Base-by-base conservation (phyloP, 305 asterid species). In the Striga hermonthica region DNA sequence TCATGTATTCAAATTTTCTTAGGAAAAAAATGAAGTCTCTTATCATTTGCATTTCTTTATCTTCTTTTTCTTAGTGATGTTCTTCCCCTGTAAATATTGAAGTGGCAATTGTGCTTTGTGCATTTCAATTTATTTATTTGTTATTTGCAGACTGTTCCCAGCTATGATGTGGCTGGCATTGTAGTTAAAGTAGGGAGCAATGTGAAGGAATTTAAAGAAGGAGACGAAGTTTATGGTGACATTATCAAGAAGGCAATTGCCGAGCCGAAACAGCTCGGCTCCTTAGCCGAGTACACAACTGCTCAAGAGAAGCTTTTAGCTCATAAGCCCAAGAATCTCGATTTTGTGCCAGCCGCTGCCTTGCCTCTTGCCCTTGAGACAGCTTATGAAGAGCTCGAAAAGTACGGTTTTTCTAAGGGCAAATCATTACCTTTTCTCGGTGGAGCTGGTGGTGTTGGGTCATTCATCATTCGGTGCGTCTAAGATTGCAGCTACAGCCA, bases 401-500 rank as follows among this genome's bases (percentile, higher is more conserved):
- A 73, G 74, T 81, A 88, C 7, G 92, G 84, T 6, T 85, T 91
- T 59, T 85, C 94, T 3, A 50, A 81, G 38, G 94, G 98, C 6
- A 81, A 85, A 78, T 88, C 98, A 11, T 60, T 91, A 45, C 96
- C 88, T 34, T 94, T 91, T 49, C 85, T 91, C 44, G 98, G 98
- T n/a, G 98, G 98, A 3, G 98, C 98, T 12, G 98, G 98, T 31
- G 98, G 98, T 9, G 98, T 88, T 70, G 98, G 98, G 54, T 81
- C 96, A 58, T 84, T 86, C 0, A 95, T 78, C 14, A 83, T 91
- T 77, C 98, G 92, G 95, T 8, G 96, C 96, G 60, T 91, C 98
- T 9, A 85, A 80, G 73, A 80, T 89, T 4, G 96, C 95, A 48
- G 89, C 95, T 31, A 88, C 96, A 6, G 53, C 95, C 31, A 91